phyloP scores from a whole-genome alignment of 2,329 filamentous ascomycete genomes.

The Penicillium occitanis region DNA sequence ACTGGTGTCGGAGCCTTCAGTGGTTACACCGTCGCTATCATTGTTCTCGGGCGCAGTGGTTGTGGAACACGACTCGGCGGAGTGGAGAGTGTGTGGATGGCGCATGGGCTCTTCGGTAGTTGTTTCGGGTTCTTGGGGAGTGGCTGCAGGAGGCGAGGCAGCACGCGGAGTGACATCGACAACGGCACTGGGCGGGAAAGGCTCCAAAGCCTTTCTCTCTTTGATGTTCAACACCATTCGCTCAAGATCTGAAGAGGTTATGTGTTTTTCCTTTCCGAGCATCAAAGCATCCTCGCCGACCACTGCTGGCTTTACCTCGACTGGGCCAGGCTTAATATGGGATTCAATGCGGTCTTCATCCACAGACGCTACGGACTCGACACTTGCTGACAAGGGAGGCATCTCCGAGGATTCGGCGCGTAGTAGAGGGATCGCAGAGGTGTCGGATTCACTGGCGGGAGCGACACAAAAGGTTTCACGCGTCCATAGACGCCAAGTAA shows the following conservation, averaged over 20 bases:
- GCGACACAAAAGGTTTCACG: slow-evolving; percentile 89
- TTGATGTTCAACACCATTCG: slow-evolving; percentile 94
- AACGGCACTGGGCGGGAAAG: slow-evolving; percentile 47
- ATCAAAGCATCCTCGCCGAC: slow-evolving; percentile 63
- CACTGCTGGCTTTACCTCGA: slow-evolving; percentile 60
- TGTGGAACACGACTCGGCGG: slow-evolving; percentile 58
- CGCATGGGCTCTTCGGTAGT: slow-evolving; percentile 30
- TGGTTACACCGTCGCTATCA: slow-evolving; percentile 46
- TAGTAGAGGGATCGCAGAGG: slow-evolving; percentile 50
- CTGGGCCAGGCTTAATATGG: slow-evolving; percentile 63
- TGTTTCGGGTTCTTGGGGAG: slow-evolving; percentile 10
- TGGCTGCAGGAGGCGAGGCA: slow-evolving; percentile 37
- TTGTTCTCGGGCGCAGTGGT: slow-evolving; percentile 50
- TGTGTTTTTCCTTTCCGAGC: slow-evolving; percentile 76
- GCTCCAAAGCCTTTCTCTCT: slow-evolving; percentile 70
- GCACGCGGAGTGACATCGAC: slow-evolving; percentile 47
- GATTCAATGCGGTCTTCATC: slow-evolving; percentile 55
- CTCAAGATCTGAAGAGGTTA: slow-evolving; percentile 87
- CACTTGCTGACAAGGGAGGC: slow-evolving; percentile 73
- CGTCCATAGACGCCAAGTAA: slow-evolving; percentile 95
- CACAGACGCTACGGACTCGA: slow-evolving; percentile 68
- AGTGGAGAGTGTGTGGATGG: slow-evolving; percentile 30
- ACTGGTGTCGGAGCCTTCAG: slow-evolving; percentile 60
- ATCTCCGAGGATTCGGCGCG: slow-evolving; percentile 53
- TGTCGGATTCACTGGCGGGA: slow-evolving; percentile 53